These are phyloP conservation scores for Lachancea thermotolerans DNA, from an alignment of 805 yeast species.

Conservation along the genomic window DNA sequence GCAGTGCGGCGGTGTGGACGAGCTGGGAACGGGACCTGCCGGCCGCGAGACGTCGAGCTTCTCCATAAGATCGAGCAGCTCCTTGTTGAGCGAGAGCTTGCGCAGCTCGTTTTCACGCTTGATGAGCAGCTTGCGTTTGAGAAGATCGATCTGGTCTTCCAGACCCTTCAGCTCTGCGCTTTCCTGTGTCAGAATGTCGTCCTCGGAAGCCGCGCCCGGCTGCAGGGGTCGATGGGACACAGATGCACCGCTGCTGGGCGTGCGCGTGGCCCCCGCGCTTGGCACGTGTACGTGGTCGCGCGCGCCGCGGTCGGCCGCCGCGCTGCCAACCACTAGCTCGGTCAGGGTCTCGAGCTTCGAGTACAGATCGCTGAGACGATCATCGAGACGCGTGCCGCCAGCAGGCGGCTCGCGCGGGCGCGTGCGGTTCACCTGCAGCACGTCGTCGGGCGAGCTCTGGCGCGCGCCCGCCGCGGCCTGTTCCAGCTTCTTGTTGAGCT, in stretches of 20 bases:
- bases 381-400: slow-evolving; percentile 7
- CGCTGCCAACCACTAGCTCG: slow-evolving; percentile 8
- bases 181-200: slow-evolving; percentile 31
- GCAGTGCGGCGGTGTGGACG: slow-evolving; percentile 2
- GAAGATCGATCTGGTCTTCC: slow-evolving; percentile 29
- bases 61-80: slow-evolving; percentile 23
- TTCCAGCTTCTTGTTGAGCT: slow-evolving; percentile 23
- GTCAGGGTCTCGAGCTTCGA: slow-evolving; percentile 17
- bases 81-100: slow-evolving; percentile 30
- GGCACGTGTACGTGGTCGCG: background rate
- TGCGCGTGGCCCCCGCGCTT: background rate
- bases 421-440: slow-evolving; percentile 4
- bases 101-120: slow-evolving; percentile 33
- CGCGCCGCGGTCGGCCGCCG: slow-evolving; percentile 2
- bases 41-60: slow-evolving; percentile 16
- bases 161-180: slow-evolving; percentile 31
- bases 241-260: slow-evolving; percentile 6
- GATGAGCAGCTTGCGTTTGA: slow-evolving; percentile 28
- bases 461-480: slow-evolving; percentile 1
- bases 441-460: slow-evolving; percentile 3
- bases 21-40: no score
- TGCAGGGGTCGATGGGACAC: slow-evolving; percentile 1
- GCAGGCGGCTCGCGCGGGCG: slow-evolving; percentile 1
- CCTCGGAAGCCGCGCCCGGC: slow-evolving; percentile 4
- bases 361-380: slow-evolving; percentile 14